Base-by-base conservation (phyloP, 805 yeast species). In the Yarrowia sp. region DNA sequence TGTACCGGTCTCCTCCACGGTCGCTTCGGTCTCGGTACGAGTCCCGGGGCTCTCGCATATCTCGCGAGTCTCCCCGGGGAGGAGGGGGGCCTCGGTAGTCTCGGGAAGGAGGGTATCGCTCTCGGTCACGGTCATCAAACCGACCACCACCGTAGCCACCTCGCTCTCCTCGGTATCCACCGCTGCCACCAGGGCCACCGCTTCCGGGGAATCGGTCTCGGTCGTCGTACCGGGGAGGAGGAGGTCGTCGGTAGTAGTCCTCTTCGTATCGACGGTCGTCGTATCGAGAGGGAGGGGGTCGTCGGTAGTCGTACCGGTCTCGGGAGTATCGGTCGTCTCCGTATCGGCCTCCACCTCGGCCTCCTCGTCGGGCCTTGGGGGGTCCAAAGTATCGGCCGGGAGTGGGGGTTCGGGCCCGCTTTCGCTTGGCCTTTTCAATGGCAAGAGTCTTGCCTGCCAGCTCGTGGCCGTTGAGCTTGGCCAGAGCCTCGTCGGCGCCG, bases 391-490 rank as follows among this genome's bases (percentile, higher is more conserved):
- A 75, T 65, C 69, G 71, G 24, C 78, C 78, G 5, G 78, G 78
- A 4, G 78, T 75, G 8, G 78, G 78, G 11, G 77, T 74, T 48
- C 77, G 70, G 14, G 78, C 75, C 28, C 76, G 63, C 65, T 70
- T 71, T 17, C 82, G 78, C 38, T 78, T 76, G 28, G 84, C 83
- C 17, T 73, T 70, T 7, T 82, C 83, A n/a, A 82, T 77, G 40
- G 79, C 71, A 21, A 83, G 76, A 3, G 80, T 73, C 51, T 78
- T 73, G 17, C 79, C 79, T 17, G 79, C 81, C 8, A 82, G 65
- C 7, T 74, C 70, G 6, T 70, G 67, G 1, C 83, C 83, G 66
- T 78, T 76, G 75, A 82, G 77, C 52, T 75, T 81, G n/a, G 69
- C 71, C 17, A 79, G 70, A 1, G 84, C 85, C n/a, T 75, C 74